Evolutionary conservation across 2,329 filamentous ascomycete species (phyloP).

Genomic region (Fonsecaea pugnacius): DNA sequence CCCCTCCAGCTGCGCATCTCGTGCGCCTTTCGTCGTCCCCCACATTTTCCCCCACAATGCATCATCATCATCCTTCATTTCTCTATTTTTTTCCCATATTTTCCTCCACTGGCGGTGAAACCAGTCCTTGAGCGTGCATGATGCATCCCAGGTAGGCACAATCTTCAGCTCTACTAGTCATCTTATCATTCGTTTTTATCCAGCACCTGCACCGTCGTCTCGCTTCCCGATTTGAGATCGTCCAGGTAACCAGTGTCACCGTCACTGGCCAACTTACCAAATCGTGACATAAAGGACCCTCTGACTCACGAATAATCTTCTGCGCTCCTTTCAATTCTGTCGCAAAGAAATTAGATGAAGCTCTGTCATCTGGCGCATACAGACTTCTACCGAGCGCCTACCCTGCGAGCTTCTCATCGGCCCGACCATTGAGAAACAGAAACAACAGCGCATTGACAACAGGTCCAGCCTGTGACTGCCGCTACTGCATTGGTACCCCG

Average conservation of each 20-base stretch:
- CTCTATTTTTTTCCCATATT: not conserved
- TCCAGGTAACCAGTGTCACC: not conserved
- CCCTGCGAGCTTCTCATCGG: not conserved
- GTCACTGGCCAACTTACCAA: not conserved
- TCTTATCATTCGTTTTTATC: not conserved
- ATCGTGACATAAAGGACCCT: not conserved
- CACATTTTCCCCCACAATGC: slow-evolving; percentile 1
- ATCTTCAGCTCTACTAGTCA: not conserved
- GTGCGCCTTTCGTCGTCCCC: not conserved
- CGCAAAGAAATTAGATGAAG: not conserved
- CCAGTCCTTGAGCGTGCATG: not conserved
- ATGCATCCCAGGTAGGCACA: not conserved
- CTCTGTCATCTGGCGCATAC: not conserved
- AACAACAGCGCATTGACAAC: not conserved
- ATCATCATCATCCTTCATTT: not conserved
- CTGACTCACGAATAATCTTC: not conserved
- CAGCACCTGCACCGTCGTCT: not conserved
- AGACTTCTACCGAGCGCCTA: not conserved
- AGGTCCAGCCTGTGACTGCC: not conserved
- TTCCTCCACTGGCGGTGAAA: not conserved
- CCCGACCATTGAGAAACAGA: not conserved
- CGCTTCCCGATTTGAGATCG: not conserved
- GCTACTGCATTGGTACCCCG: not conserved
- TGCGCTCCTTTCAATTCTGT: not conserved
- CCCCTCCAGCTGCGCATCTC: not conserved